A percentile compares a stretch with the other conserved stretches of the same genome.
Evolutionary conservation across 345 rosid species (phyloP).

Genomic region (Erucastrum elatum): DNA sequence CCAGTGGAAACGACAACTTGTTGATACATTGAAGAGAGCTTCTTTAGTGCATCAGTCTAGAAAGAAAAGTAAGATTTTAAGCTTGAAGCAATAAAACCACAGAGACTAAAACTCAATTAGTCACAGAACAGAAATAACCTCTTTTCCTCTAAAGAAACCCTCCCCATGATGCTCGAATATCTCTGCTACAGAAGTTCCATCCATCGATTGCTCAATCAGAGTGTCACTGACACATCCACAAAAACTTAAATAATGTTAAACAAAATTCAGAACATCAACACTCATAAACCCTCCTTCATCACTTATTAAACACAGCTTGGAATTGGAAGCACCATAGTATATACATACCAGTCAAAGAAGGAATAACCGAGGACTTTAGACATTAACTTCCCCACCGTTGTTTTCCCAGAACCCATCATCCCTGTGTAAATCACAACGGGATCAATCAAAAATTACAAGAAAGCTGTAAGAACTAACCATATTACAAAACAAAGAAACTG

Average conservation of each 20-base stretch:
- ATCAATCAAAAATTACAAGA: conserved; percentile 13
- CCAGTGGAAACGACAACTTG: conserved; percentile 90
- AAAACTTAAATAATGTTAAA: conserved; percentile 35
- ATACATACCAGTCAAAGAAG: conserved; percentile 78
- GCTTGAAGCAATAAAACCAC: neutral
- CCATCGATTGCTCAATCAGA: neutral
- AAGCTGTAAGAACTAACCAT: conserved; percentile 9
- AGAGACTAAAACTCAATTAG: neutral
- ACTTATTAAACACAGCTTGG: neutral
- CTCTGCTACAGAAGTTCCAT: neutral
- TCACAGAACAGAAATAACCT: conserved; percentile 42
- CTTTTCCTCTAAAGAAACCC: conserved; percentile 78
- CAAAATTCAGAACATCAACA: neutral
- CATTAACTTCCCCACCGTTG: conserved; percentile 84
- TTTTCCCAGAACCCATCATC: conserved; percentile 98
- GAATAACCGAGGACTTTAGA: conserved; percentile 69
- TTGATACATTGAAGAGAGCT: conserved; percentile 57
- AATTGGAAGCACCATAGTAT: neutral
- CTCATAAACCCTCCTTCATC: conserved; percentile 1
- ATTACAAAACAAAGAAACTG: conserved; percentile 40
- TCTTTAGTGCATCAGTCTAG: conserved; percentile 36
- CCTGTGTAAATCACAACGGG: conserved; percentile 45
- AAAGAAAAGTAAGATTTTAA: neutral
- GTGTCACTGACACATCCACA: conserved; percentile 26
- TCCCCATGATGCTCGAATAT: conserved; percentile 77